Evolutionary conservation across 495 filamentous ascomycete genomes (phyloP).

Genomic region (Filosporella fistucella): DNA sequence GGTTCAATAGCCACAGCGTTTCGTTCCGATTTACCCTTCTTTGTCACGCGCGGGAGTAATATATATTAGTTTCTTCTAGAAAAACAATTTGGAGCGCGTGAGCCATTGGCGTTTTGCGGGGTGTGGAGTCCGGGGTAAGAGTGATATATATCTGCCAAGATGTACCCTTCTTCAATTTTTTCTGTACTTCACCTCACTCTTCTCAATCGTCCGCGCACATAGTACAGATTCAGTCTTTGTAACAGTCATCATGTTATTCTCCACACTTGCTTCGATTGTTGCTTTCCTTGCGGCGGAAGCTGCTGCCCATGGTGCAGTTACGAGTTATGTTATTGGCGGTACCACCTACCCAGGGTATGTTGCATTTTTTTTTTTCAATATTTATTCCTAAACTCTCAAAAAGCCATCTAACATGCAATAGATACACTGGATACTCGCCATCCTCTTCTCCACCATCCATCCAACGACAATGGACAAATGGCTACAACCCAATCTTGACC

Average conservation of each 20-base stretch:
- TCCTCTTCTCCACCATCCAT: constrained; percentile 40
- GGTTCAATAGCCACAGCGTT: constrained; percentile 7
- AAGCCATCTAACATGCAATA: too few species aligned
- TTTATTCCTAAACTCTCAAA: too few species aligned
- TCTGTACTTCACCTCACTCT: not conserved
- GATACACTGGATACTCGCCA: constrained; percentile 45
- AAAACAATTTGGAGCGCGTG: too few species aligned
- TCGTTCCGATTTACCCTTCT: not conserved
- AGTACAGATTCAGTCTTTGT: not conserved
- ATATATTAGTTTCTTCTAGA: too few species aligned
- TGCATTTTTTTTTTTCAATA: too few species aligned
- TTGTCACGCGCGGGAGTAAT: not conserved
- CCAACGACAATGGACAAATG: constrained; percentile 50
- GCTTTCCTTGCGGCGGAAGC: constrained; percentile 30
- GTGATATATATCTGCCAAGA: not conserved
- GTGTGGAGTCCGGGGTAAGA: constrained; percentile 11
- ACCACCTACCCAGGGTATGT: constrained; percentile 41
- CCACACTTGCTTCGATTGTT: constrained; percentile 5
- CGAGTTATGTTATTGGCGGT: constrained; percentile 50
- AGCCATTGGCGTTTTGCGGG: constrained; percentile 1
- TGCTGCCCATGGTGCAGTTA: constrained; percentile 52
- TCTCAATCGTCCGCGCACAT: not conserved
- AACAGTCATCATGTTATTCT: constrained; percentile 27
- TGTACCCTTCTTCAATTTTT: not conserved
- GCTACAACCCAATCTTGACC: constrained; percentile 48